Evolutionary conservation across 2,329 filamentous ascomycete species (phyloP), one percentile per base, ranked within the genome.

Genomic region (Paecilomyces sp.): DNA sequence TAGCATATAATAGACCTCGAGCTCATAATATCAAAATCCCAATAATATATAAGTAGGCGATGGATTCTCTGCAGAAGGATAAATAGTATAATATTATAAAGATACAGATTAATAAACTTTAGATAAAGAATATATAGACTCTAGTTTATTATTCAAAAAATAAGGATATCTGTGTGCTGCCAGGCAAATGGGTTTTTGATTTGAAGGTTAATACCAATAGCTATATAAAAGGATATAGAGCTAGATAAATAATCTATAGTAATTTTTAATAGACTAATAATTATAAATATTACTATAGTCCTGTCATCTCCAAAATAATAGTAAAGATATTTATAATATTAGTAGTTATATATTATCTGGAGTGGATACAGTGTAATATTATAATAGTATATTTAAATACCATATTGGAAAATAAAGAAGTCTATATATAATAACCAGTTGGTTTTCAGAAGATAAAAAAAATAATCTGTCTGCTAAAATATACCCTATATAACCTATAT

Each of bases 221-320:
- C 9, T 41, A 41, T 4, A 11, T 41, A 1, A 5, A 41, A 15
- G 34, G 5, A 13, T 41, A 15, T 5, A 5, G 34, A 41, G 54
- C 59, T 3, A 55, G 59, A 13, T 54, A 57, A 11, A 22, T 61
- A 33, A 58, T 41, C 22, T 53, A 24, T 25, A 53, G 41, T 22
- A 41, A 41, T 5, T 41, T 15, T n/a, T 4, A 41, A n/a, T 4
- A 41, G 5, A 15, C 1, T 15, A 4, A 12, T 1, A 4, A 41
- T 2, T 41, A 15, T 4, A 11, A 41, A 15, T 2, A 15, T 1
- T 11, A n/a, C 12, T 41, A 41, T 11, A 28, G 25, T 6, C 3
- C 13, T 11, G 3, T 36, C 1, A 8, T 36, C 1, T 36, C 13
- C 3, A 8, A 36, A 11, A 15, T 8, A 12, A 4, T 11, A 3